These are phyloP conservation scores for Tolypocladium ophioglossoides DNA, from an alignment of 2,329 filamentous ascomycete species.

Conservation along the genomic window DNA sequence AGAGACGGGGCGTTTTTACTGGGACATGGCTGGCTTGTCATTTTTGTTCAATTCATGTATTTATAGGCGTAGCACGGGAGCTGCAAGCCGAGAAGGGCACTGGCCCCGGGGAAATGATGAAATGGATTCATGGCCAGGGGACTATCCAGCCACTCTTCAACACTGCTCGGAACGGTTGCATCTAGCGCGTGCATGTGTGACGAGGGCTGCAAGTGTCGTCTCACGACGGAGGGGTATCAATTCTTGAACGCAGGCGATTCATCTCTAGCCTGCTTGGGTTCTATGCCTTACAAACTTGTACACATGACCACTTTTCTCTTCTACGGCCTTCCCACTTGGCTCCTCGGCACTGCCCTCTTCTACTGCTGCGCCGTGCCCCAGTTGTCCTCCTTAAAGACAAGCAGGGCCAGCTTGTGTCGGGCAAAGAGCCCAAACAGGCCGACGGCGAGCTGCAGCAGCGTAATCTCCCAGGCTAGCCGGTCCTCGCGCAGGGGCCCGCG, in stretches of 20 bases:
- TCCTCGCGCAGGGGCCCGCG: conserved; percentile 86
- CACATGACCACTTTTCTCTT: neutral
- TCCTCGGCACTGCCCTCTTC: neutral
- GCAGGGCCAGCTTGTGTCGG: conserved; percentile 72
- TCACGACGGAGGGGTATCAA: neutral
- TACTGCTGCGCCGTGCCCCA: conserved; percentile 28
- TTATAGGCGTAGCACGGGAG: neutral
- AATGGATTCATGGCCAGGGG: neutral
- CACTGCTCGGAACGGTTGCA: neutral
- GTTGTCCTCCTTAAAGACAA: conserved; percentile 90
- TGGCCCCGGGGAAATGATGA: neutral
- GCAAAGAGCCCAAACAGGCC: conserved; percentile 79
- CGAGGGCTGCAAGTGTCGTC: neutral
- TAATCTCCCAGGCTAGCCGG: conserved; percentile 66
- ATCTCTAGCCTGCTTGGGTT: neutral
- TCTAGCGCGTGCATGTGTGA: neutral
- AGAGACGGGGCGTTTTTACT: neutral
- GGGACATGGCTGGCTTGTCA: conserved; percentile 1
- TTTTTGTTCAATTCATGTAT: neutral
- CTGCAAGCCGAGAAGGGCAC: neutral
- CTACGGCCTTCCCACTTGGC: no score
- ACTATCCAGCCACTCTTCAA: neutral
- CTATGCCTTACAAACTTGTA: neutral
- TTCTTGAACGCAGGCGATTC: neutral
- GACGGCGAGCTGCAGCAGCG: conserved; percentile 63